Percentiles rank a stretch among this genome's conserved stretches.
Evolutionary conservation across 2,329 filamentous ascomycete genomes (phyloP).

Genomic region (Aspergillus viridinutans): DNA sequence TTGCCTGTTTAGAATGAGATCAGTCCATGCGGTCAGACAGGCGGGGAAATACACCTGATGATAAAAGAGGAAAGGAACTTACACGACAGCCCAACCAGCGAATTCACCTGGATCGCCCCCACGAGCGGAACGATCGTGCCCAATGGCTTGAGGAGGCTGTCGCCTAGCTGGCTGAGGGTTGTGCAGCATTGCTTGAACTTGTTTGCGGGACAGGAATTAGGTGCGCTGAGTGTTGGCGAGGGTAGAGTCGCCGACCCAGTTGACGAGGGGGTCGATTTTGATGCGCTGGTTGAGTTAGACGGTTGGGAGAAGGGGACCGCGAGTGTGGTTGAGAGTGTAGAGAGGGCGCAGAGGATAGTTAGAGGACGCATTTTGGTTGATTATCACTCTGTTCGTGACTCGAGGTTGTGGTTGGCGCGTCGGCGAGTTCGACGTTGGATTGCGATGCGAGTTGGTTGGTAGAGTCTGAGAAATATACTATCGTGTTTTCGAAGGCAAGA

Average conservation of each 20-base stretch:
- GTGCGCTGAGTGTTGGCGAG: slow-evolving; percentile 7
- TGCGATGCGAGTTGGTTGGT: not conserved
- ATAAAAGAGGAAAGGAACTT: slow-evolving; percentile 5
- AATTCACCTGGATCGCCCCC: slow-evolving; percentile 18
- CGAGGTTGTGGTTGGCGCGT: not conserved
- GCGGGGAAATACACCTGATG: too few relatives aligned
- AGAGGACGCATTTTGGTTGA: slow-evolving; percentile 2
- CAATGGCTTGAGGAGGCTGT: slow-evolving; percentile 13
- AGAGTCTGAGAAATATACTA: not conserved
- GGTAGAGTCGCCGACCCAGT: slow-evolving; percentile 2
- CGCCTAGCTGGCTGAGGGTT: slow-evolving; percentile 13
- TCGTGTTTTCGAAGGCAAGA: not conserved
- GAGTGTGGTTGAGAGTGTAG: slow-evolving; percentile 4
- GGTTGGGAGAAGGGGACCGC: not conserved
- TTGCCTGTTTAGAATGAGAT: slow-evolving; percentile 14
- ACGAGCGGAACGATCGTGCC: slow-evolving; percentile 20
- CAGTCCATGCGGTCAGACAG: not conserved
- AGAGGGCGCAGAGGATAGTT: slow-evolving; percentile 2
- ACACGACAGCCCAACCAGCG: slow-evolving; percentile 24
- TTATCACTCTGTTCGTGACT: not conserved
- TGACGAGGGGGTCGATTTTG: not conserved
- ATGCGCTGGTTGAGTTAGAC: slow-evolving; percentile 4
- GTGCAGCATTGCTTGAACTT: slow-evolving; percentile 26
- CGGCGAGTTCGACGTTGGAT: not conserved
- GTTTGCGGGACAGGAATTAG: slow-evolving; percentile 20